phyloP scores from a whole-genome alignment of 2,329 filamentous ascomycete species.

The Pseudogymnoascus sp. region DNA sequence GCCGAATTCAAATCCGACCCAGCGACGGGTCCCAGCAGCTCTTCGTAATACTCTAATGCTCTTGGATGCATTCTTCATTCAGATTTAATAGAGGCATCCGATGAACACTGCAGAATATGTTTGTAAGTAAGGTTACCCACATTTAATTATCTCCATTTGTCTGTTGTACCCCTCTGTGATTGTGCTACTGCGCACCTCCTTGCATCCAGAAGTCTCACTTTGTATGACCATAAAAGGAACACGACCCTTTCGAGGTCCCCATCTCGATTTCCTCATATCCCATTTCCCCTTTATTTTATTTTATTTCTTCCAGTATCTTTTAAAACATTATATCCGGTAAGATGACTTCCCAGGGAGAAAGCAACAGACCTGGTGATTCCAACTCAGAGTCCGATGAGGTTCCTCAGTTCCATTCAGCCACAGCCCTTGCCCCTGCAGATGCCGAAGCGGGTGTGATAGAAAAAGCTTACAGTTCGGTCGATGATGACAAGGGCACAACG shows the following conservation, averaged over 20 bases:
- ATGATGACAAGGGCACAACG: neutral
- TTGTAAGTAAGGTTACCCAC: neutral
- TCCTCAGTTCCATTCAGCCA: conserved; percentile 10
- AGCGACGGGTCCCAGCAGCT: neutral
- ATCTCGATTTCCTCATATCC: neutral
- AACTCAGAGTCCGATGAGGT: conserved; percentile 5
- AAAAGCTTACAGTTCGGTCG: neutral
- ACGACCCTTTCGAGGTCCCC: neutral
- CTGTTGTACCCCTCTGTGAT: neutral
- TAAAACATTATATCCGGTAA: neutral
- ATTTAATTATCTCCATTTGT: conserved; percentile 6
- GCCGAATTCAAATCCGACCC: neutral
- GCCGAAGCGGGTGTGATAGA: neutral
- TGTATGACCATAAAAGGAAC: neutral
- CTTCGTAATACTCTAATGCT: neutral
- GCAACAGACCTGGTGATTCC: neutral
- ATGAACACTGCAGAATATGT: neutral
- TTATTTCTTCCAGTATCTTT: neutral
- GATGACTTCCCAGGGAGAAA: neutral
- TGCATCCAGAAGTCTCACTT: neutral
- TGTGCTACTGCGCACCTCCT: neutral
- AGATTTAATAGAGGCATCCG: neutral
- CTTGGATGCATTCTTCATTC: neutral
- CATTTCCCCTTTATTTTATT: neutral
- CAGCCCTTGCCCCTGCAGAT: neutral